Conservation (phyloP, 306 rosid genomes). For the Fagus crenata region DNA sequence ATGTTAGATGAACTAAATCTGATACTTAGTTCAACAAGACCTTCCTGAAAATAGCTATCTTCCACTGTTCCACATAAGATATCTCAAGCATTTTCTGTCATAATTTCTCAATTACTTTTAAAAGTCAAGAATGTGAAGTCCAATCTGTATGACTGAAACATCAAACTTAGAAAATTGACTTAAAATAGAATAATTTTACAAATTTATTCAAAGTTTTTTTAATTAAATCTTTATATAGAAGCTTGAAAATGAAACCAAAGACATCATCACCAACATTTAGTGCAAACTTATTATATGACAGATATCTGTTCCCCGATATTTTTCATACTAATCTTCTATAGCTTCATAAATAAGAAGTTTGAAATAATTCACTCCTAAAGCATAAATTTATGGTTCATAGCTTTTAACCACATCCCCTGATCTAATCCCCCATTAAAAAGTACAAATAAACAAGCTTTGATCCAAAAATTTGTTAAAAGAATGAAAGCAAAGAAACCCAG, state of each 20-base stretch:
- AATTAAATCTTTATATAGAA: neutral
- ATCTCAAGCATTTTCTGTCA: neutral
- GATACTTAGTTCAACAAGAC: neutral
- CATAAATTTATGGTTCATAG: neutral
- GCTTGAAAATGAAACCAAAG: neutral
- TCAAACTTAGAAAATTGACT: neutral
- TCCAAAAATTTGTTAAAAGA: neutral
- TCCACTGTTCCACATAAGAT: neutral
- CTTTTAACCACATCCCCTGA: neutral
- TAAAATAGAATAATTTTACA: neutral
- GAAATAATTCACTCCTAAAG: neutral
- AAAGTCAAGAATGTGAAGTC: neutral
- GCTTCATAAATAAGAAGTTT: neutral
- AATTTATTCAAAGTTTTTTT: neutral
- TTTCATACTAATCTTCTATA: neutral
- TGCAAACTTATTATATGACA: neutral
- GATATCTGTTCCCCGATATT: neutral
- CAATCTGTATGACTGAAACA: neutral
- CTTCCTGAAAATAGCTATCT: neutral
- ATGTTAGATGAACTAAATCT: neutral
- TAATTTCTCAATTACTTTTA: neutral
- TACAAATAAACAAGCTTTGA: neutral
- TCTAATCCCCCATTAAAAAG: neutral
- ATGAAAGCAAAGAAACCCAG: neutral
- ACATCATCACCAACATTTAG: neutral